Conservation (phyloP, 2,329 filamentous ascomycete genomes). For the Penicillium digitatum region DNA sequence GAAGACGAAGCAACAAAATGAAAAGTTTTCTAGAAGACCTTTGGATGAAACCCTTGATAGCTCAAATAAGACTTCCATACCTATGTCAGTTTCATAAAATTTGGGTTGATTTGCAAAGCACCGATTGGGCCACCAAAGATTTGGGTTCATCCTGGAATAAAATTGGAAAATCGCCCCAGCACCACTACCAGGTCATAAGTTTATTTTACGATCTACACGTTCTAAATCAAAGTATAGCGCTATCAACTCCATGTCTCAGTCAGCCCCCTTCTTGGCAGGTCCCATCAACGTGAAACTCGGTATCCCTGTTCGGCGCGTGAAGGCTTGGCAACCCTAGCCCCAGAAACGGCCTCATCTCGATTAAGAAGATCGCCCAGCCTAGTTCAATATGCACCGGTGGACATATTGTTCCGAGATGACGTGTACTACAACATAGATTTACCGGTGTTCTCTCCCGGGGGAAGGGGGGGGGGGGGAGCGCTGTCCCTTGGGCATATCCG, state of each 20-base stretch:
- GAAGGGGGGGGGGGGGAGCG: constrained; percentile 12
- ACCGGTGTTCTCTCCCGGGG: constrained; percentile 10
- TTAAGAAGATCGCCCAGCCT: neutral
- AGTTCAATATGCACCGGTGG: neutral
- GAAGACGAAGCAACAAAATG: neutral
- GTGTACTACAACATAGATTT: constrained; percentile 1
- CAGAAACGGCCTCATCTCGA: constrained; percentile 16
- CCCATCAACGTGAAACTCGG: constrained; percentile 21
- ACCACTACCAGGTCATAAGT: neutral
- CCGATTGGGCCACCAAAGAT: neutral
- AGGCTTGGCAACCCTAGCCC: constrained; percentile 19
- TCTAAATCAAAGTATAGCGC: constrained; percentile 3
- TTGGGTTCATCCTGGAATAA: neutral
- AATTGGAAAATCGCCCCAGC: constrained; percentile 6
- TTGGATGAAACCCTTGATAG: neutral
- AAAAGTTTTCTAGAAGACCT: neutral
- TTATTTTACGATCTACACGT: neutral
- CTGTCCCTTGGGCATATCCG: constrained; percentile 8
- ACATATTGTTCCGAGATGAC: constrained; percentile 1
- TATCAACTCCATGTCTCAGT: constrained; percentile 1
- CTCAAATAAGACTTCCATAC: neutral
- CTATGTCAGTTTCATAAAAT: constrained; percentile 1
- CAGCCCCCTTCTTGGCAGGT: neutral
- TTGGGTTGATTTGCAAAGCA: neutral
- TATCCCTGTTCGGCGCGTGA: constrained; percentile 22